Conservation (phyloP, 139 green algal species). For the Nannochloris sp. region DNA sequence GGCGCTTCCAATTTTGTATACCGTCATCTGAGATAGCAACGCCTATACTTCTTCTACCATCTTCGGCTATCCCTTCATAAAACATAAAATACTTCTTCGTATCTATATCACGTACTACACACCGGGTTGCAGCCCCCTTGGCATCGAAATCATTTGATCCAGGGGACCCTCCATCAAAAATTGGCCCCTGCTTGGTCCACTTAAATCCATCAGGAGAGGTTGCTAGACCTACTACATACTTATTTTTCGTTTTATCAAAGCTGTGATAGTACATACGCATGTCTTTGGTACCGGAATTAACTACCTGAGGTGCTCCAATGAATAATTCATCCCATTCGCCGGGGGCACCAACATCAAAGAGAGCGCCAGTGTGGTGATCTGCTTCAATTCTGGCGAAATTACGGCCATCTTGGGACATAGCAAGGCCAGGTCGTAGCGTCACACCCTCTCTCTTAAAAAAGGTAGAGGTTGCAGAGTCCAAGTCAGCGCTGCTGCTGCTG, state of each 20-base stretch:
- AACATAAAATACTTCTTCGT: conserved; percentile 80
- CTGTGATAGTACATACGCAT: conserved; percentile 89
- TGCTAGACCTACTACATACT: conserved; percentile 57
- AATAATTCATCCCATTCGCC: conserved; percentile 81
- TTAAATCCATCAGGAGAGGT: conserved; percentile 69
- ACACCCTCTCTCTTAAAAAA: conserved; percentile 45
- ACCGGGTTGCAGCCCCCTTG: conserved; percentile 34
- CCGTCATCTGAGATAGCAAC: conserved; percentile 69
- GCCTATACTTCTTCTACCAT: conserved; percentile 59
- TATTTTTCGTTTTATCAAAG: conserved; percentile 34
- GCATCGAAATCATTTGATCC: conserved; percentile 43
- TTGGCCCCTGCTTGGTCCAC: conserved; percentile 50
- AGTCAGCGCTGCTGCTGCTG: conserved; percentile 9
- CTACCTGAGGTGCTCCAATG: conserved; percentile 69
- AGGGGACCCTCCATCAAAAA: conserved; percentile 35
- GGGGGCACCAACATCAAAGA: conserved; percentile 77
- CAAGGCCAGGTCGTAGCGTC: conserved; percentile 70
- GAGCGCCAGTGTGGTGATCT: conserved; percentile 83
- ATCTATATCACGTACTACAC: conserved; percentile 66
- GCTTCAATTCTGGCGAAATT: conserved; percentile 96
- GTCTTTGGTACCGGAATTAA: conserved; percentile 57
- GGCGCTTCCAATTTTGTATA: conserved; percentile 43
- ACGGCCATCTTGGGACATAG: conserved; percentile 82
- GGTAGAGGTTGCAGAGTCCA: not conserved
- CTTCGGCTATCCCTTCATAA: conserved; percentile 74